Percentiles rank a stretch among this genome's conserved stretches.
Evolutionary conservation across 2,329 filamentous ascomycete species (phyloP).

Genomic region (Fonsecaea pedrosoi): DNA sequence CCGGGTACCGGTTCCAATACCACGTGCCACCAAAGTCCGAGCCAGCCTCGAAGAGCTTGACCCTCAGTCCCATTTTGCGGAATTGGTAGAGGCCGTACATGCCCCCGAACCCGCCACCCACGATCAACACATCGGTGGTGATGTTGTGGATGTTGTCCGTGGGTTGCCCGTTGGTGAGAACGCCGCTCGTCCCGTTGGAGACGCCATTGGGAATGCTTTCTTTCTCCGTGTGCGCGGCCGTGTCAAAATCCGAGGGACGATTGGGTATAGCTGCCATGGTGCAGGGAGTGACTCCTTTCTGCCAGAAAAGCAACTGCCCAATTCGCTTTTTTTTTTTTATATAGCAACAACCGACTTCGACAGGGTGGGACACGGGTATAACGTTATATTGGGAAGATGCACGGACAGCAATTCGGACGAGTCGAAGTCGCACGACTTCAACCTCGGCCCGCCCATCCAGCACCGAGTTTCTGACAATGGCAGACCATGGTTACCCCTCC

Average conservation of each 20-base stretch:
- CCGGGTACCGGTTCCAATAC: constrained; percentile 48
- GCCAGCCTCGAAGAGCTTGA: constrained; percentile 61
- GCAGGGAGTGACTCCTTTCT: background rate
- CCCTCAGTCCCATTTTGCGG: constrained; percentile 56
- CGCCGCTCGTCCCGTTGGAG: background rate
- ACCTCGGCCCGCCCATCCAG: constrained; percentile 6
- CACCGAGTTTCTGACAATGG: background rate
- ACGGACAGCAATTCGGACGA: background rate
- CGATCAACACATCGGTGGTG: constrained; percentile 34
- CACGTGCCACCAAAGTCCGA: constrained; percentile 49
- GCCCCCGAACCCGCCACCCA: constrained; percentile 48
- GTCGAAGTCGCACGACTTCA: background rate
- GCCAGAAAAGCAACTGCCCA: background rate
- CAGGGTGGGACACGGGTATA: background rate
- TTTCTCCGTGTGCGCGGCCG: background rate
- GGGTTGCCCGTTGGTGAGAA: background rate
- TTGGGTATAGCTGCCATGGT: constrained; percentile 10
- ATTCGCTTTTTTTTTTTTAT: background rate
- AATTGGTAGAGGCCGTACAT: constrained; percentile 60
- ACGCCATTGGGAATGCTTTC: background rate
- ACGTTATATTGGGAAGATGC: constrained; percentile 2
- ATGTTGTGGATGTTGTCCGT: constrained; percentile 19
- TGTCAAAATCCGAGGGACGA: constrained; percentile 1
- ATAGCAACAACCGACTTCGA: background rate
- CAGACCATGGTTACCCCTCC: background rate